Conservation (phyloP, 2,329 filamentous ascomycete genomes). For the Ophiostoma fasciatum region DNA sequence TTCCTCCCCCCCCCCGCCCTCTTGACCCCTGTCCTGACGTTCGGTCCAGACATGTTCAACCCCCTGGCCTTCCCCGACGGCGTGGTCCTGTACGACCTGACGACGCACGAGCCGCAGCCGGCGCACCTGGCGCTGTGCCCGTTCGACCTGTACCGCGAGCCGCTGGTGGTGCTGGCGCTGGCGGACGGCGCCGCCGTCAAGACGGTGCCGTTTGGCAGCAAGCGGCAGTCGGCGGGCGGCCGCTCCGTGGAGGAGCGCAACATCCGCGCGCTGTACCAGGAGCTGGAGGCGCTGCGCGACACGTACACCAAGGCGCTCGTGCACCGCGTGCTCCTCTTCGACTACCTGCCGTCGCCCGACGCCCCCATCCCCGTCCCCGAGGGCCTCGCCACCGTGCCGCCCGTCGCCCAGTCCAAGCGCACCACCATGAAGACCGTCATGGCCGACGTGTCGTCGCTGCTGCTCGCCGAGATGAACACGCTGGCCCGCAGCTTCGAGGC, state of each 20-base stretch:
- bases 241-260: slow-evolving; percentile 40
- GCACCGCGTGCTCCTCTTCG: slow-evolving; percentile 68
- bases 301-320: slow-evolving; percentile 62
- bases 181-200: slow-evolving; percentile 64
- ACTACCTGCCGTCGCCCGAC: slow-evolving; percentile 40
- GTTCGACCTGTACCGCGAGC: slow-evolving; percentile 81
- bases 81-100: slow-evolving; percentile 76
- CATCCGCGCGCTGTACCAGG: slow-evolving; percentile 44
- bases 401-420: slow-evolving; percentile 49
- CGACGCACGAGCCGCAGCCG: slow-evolving; percentile 62
- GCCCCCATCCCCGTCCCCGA: slow-evolving; percentile 43
- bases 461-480: slow-evolving; percentile 62
- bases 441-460: slow-evolving; percentile 60
- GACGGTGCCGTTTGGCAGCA: slow-evolving; percentile 33
- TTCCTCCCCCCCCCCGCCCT: slow-evolving; percentile 5
- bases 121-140: slow-evolving; percentile 70
- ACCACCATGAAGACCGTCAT: slow-evolving; percentile 73
- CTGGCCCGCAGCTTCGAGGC: slow-evolving; percentile 59
- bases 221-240: slow-evolving; percentile 37
- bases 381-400: slow-evolving; percentile 57
- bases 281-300: slow-evolving; percentile 56
- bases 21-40: neutral
- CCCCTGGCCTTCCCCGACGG: slow-evolving; percentile 77
- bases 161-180: slow-evolving; percentile 68
- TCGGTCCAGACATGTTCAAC: slow-evolving; percentile 76